Percentiles rank a stretch among this genome's conserved stretches.
Evolutionary conservation across 2,329 filamentous ascomycete genomes (phyloP).

Genomic region (Microcyclosporella mali): DNA sequence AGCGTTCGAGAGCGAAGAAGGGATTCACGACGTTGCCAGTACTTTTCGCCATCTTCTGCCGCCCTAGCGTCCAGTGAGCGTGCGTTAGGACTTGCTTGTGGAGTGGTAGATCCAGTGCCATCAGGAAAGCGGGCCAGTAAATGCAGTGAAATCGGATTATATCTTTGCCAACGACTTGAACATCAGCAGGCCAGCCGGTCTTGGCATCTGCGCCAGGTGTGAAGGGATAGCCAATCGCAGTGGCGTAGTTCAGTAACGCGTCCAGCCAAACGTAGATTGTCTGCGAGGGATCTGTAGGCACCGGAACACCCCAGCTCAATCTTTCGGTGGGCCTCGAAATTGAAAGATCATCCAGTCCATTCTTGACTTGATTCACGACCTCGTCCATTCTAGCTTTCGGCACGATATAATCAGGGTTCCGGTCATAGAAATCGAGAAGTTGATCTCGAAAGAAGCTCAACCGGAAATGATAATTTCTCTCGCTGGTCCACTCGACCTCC

Average conservation of each 20-base stretch:
- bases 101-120: constrained; percentile 74
- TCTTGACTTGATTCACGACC: constrained; percentile 68
- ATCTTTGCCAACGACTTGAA: constrained; percentile 93
- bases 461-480: constrained; percentile 91
- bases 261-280: constrained; percentile 99
- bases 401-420: constrained; percentile 71
- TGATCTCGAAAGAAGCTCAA: constrained; percentile 75
- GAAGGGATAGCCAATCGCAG: constrained; percentile 81
- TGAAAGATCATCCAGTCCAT: constrained; percentile 78
- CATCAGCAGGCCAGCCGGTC: constrained; percentile 79
- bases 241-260: constrained; percentile 89
- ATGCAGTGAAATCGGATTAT: constrained; percentile 94
- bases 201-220: constrained; percentile 56
- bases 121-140: constrained; percentile 95
- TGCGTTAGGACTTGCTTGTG: constrained; percentile 80
- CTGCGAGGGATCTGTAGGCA: constrained; percentile 75
- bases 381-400: constrained; percentile 69
- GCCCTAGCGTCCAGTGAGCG: constrained; percentile 90
- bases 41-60: constrained; percentile 94
- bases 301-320: constrained; percentile 79
- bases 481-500: constrained; percentile 89
- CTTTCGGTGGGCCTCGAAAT: constrained; percentile 75
- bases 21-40: constrained; percentile 93
- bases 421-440: constrained; percentile 70
- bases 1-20: constrained; percentile 82